phyloP scores from a whole-genome alignment of 257 asterid species.

The Solanum paucissectum region DNA sequence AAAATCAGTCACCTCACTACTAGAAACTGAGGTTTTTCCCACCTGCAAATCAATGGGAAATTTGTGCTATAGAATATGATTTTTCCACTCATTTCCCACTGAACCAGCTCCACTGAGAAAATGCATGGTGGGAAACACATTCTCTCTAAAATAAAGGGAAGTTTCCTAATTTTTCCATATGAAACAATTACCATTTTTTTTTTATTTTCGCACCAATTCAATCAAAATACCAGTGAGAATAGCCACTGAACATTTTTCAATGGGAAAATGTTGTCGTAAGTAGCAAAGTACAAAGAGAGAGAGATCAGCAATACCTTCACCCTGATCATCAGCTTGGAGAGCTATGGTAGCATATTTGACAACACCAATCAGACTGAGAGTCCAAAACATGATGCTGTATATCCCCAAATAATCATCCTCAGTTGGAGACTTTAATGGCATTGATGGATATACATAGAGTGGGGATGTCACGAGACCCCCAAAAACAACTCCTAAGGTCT shows the following conservation, averaged over 20 bases:
- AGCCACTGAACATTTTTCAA: too few relatives aligned
- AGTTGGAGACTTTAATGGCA: constrained; percentile 30
- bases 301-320: constrained; percentile 23
- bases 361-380: constrained; percentile 34
- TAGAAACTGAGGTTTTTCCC: neutral
- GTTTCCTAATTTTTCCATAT: neutral
- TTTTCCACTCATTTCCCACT: neutral
- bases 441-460: constrained; percentile 39
- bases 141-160: neutral
- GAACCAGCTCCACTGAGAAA: neutral
- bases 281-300: neutral
- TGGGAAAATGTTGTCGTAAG: neutral
- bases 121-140: neutral
- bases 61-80: neutral
- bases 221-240: too few relatives aligned
- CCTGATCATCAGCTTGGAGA: constrained; percentile 38
- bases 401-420: constrained; percentile 34
- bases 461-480: constrained; percentile 46
- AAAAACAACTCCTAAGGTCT: constrained; percentile 38
- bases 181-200: neutral
- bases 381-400: constrained; percentile 38
- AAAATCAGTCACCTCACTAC: neutral
- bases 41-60: neutral
- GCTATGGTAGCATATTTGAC: constrained; percentile 33
- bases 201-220: too few relatives aligned